These are phyloP conservation scores for Neonectria magnoliae DNA, from an alignment of 2,329 filamentous ascomycete species.

Conservation along the genomic window DNA sequence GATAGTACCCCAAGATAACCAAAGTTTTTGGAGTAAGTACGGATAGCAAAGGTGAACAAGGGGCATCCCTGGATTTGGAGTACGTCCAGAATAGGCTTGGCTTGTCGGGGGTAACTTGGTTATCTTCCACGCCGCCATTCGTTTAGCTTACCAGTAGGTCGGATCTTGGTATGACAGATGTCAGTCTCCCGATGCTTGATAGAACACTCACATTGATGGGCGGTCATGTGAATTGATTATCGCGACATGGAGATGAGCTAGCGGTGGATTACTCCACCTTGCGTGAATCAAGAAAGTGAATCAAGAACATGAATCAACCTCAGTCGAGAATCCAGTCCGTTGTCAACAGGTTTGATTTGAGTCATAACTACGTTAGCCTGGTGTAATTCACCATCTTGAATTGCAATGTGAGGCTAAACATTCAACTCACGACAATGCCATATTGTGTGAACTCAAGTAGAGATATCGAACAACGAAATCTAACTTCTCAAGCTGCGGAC, in stretches of 20 bases:
- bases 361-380: no score
- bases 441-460: not conserved
- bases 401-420: no score
- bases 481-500: not conserved
- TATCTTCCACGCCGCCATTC: not conserved
- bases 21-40: not conserved
- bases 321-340: no score
- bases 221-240: not conserved
- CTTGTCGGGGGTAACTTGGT: not conserved
- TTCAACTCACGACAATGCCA: not conserved
- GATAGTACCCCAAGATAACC: conserved; percentile 13
- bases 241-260: not conserved
- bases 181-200: not conserved
- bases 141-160: not conserved
- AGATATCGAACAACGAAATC: not conserved
- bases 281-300: not conserved
- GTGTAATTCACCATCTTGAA: no score
- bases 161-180: not conserved
- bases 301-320: not conserved
- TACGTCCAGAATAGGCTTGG: not conserved
- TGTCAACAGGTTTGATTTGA: no score
- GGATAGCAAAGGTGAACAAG: no score
- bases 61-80: not conserved
- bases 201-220: not conserved
- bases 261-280: not conserved